Percentiles rank a stretch among this genome's conserved stretches.
Evolutionary conservation across 2,329 filamentous ascomycete species (phyloP).

Genomic region (Fusarium luffae): DNA sequence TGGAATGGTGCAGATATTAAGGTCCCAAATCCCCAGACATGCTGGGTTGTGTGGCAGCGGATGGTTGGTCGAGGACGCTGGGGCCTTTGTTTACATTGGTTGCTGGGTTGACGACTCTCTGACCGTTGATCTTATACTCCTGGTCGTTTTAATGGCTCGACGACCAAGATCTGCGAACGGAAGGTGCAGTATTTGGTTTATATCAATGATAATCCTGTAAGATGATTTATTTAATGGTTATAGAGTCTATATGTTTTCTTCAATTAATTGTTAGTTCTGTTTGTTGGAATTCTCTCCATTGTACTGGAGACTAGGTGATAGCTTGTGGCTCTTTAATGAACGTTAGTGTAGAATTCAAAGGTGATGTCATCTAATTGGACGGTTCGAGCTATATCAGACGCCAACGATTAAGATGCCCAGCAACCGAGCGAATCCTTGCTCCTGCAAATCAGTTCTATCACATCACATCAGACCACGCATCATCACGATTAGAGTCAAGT

Average conservation of each 20-base stretch:
- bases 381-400: background rate
- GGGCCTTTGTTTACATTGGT: constrained; percentile 51
- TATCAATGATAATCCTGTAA: constrained; percentile 1
- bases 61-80: constrained; percentile 47
- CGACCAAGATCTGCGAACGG: constrained; percentile 22
- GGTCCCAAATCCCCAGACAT: constrained; percentile 15
- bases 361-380: constrained; percentile 40
- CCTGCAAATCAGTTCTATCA: constrained; percentile 4
- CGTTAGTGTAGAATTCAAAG: background rate
- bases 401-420: constrained; percentile 21
- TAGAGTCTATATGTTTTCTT: constrained; percentile 13
- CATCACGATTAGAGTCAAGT: background rate
- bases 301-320: background rate
- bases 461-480: background rate
- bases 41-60: constrained; percentile 41
- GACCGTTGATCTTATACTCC: constrained; percentile 16
- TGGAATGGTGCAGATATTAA: constrained; percentile 43
- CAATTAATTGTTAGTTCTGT: background rate
- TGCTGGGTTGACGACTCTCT: constrained; percentile 48
- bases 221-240: background rate
- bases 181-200: constrained; percentile 6
- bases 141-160: constrained; percentile 23
- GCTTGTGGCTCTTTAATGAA: background rate
- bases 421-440: constrained; percentile 15
- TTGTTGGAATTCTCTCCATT: constrained; percentile 24